These are phyloP conservation scores for Penicillium sp. DNA, from an alignment of 2,329 filamentous ascomycete genomes.

Conservation along the genomic window DNA sequence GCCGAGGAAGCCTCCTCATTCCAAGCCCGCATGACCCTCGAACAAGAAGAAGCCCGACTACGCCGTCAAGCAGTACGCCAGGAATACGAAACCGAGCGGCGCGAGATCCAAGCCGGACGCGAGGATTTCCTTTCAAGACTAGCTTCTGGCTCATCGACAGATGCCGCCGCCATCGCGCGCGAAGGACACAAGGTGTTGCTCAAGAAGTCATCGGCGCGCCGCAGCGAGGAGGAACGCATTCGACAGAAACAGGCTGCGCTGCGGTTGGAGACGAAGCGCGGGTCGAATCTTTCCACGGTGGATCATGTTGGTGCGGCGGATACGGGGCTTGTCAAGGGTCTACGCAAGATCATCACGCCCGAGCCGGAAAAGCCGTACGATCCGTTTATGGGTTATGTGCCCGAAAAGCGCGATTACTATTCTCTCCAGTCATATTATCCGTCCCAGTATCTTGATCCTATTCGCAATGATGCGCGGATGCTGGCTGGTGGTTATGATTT, in stretches of 20 bases:
- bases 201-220: conserved; percentile 66
- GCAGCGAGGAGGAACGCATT: conserved; percentile 53
- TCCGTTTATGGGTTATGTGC: conserved; percentile 71
- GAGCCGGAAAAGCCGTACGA: conserved; percentile 76
- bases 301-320: conserved; percentile 27
- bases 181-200: conserved; percentile 61
- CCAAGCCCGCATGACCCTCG: conserved; percentile 51
- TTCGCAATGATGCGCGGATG: conserved; percentile 64
- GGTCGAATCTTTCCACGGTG: conserved; percentile 16
- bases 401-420: conserved; percentile 67
- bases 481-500: conserved; percentile 80
- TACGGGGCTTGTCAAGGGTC: conserved; percentile 67
- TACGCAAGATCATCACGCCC: conserved; percentile 63
- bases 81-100: conserved; percentile 70
- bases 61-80: conserved; percentile 61
- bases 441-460: conserved; percentile 68
- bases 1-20: conserved; percentile 49
- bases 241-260: conserved; percentile 46
- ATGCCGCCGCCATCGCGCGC: conserved; percentile 56
- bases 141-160: conserved; percentile 58
- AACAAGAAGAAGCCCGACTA: conserved; percentile 64
- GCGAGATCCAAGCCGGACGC: conserved; percentile 60
- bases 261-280: conserved; percentile 34
- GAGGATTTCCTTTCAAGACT: conserved; percentile 70
- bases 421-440: conserved; percentile 67